These are phyloP conservation scores for Bipolaris sorokiniana DNA, from an alignment of 2,329 filamentous ascomycete species.

Conservation along the genomic window DNA sequence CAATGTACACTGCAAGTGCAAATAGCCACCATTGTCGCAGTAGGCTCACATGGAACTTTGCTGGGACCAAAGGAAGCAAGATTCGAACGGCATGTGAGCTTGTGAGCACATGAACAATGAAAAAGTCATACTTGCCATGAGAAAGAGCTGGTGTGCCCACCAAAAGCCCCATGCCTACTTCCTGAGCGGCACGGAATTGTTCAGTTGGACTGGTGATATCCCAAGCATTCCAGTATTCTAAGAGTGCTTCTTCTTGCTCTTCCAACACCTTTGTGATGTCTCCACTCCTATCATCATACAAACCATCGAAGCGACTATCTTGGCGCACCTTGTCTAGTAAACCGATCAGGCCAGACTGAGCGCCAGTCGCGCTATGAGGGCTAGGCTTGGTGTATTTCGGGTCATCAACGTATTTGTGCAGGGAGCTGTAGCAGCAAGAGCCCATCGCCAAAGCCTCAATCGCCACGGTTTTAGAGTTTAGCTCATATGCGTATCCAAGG, in stretches of 20 bases:
- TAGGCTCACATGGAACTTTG: conserved; percentile 73
- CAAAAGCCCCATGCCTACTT: conserved; percentile 64
- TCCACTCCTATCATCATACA: conserved; percentile 66
- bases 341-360: conserved; percentile 67
- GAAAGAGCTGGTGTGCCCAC: conserved; percentile 54
- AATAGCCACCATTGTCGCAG: conserved; percentile 91
- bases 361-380: conserved; percentile 51
- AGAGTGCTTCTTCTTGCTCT: conserved; percentile 70
- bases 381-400: conserved; percentile 71
- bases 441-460: conserved; percentile 84
- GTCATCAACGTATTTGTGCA: conserved; percentile 72
- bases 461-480: conserved; percentile 81
- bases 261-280: conserved; percentile 73
- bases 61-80: conserved; percentile 77
- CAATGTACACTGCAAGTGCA: conserved; percentile 76
- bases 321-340: conserved; percentile 71
- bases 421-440: conserved; percentile 62
- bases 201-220: conserved; percentile 67
- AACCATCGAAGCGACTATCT: conserved; percentile 72
- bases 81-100: conserved; percentile 84
- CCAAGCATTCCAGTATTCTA: conserved; percentile 95
- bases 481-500: conserved; percentile 89
- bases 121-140: conserved; percentile 74
- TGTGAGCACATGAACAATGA: conserved; percentile 80
- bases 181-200: conserved; percentile 75